A percentile compares a stretch with the other conserved stretches of the same genome.
Evolutionary conservation across 495 filamentous ascomycete genomes (phyloP).

Genomic region (Aspergillus asperescens): DNA sequence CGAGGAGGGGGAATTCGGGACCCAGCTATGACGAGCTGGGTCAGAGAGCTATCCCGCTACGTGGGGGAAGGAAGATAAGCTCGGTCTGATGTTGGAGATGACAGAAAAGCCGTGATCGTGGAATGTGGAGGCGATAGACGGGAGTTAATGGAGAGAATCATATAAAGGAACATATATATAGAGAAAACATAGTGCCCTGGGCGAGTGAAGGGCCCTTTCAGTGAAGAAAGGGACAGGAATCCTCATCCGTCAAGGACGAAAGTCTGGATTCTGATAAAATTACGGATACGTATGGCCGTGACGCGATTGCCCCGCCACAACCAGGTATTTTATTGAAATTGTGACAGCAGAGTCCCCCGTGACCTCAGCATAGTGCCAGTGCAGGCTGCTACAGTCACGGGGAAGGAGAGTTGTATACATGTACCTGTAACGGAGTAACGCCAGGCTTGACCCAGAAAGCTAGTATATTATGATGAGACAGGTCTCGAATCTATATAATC

Average conservation of each 20-base stretch:
- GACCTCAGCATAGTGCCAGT: background rate
- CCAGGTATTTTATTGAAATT: background rate
- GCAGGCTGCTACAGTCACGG: background rate
- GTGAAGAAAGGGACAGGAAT: constrained; percentile 10
- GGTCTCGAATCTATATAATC: background rate
- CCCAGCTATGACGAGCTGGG: constrained; percentile 16
- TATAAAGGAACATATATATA: background rate
- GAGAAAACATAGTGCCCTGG: constrained; percentile 15
- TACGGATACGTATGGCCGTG: background rate
- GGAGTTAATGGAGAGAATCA: background rate
- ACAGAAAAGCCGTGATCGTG: constrained; percentile 1
- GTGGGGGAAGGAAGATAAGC: constrained; percentile 14
- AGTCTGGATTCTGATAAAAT: constrained; percentile 4
- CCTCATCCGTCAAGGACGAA: background rate
- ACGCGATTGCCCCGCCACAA: constrained; percentile 6
- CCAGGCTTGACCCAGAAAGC: background rate
- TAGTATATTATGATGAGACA: background rate
- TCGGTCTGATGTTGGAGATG: constrained; percentile 1
- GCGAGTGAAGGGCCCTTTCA: background rate
- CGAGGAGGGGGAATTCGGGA: constrained; percentile 4
- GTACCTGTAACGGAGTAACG: background rate
- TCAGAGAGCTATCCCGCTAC: constrained; percentile 10
- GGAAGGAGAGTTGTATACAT: background rate
- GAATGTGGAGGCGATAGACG: background rate
- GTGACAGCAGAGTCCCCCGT: background rate